A percentile compares a stretch with the other conserved stretches of the same genome.
These are phyloP conservation scores for Aureobasidium vineae DNA, from an alignment of 2,329 filamentous ascomycete genomes.

Conservation along the genomic window DNA sequence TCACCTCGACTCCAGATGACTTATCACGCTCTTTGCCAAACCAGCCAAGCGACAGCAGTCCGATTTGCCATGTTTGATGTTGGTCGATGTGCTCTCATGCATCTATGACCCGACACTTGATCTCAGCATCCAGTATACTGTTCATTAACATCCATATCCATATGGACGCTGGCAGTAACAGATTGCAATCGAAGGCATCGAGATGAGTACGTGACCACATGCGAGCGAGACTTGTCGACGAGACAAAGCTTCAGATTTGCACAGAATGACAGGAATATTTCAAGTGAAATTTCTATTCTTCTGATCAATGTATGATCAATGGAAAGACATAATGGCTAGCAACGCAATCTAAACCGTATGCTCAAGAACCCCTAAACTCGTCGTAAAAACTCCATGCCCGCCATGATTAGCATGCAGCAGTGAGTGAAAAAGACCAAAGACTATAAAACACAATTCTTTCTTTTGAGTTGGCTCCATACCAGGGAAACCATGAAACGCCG, in stretches of 20 bases:
- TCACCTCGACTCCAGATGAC: too few species aligned
- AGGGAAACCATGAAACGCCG: constrained; percentile 14
- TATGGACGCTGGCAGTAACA: too few species aligned
- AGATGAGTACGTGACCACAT: neutral
- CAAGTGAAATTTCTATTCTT: neutral
- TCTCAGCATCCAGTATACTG: too few species aligned
- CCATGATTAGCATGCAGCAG: constrained; percentile 10
- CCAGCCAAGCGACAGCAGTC: too few species aligned
- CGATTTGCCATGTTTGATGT: too few species aligned
- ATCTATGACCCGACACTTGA: too few species aligned
- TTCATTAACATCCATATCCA: too few species aligned
- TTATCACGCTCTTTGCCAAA: too few species aligned
- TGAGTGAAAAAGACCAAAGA: neutral
- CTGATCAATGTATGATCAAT: neutral
- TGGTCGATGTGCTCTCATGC: too few species aligned
- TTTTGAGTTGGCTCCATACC: constrained; percentile 1
- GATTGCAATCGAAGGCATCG: too few species aligned
- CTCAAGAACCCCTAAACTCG: neutral
- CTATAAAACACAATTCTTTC: constrained; percentile 13
- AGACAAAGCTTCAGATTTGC: neutral
- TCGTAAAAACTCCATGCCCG: constrained; percentile 8
- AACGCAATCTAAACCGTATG: constrained; percentile 19
- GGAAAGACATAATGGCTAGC: neutral
- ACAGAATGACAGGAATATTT: neutral
- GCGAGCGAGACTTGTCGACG: neutral